Conservation (phyloP, 805 yeast species). For the Candida taoyuanica region DNA sequence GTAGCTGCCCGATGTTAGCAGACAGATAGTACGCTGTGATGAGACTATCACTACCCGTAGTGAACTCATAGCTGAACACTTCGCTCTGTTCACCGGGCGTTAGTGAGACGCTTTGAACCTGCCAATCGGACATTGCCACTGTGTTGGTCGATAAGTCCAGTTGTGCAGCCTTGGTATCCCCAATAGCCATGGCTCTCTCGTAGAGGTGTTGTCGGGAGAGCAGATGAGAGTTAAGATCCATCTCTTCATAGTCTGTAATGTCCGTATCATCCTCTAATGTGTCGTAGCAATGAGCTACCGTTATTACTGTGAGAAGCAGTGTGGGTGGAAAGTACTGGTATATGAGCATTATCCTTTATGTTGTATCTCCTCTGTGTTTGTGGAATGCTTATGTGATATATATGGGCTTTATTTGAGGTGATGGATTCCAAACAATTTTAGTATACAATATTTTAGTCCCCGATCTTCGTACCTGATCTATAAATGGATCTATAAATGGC, state of each 20-base stretch:
- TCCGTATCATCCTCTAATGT: too few relatives aligned
- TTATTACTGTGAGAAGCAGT: too few relatives aligned
- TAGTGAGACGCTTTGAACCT: slow-evolving; percentile 12
- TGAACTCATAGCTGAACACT: slow-evolving; percentile 16
- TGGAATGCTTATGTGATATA: too few relatives aligned
- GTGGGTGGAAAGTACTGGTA: too few relatives aligned
- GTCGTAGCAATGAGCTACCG: too few relatives aligned
- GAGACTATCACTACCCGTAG: slow-evolving; percentile 2
- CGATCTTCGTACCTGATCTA: too few relatives aligned
- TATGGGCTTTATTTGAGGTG: too few relatives aligned
- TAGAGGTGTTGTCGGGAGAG: background rate
- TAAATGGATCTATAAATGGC: too few relatives aligned
- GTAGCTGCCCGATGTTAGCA: slow-evolving; percentile 13
- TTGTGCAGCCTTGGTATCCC: background rate
- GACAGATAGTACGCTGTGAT: slow-evolving; percentile 11
- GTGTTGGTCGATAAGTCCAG: background rate
- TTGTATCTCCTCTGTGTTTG: too few relatives aligned
- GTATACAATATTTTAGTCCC: too few relatives aligned
- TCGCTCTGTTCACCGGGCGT: slow-evolving; percentile 16
- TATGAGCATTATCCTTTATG: too few relatives aligned
- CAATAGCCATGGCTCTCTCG: background rate
- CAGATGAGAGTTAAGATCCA: background rate
- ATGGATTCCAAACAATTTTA: too few relatives aligned
- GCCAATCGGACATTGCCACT: slow-evolving; percentile 11
- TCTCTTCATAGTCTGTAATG: background rate